These are phyloP conservation scores for Ustilago shanxiensis DNA, from an alignment of 1,284 basidiomycete genomes.

Conservation along the genomic window DNA sequence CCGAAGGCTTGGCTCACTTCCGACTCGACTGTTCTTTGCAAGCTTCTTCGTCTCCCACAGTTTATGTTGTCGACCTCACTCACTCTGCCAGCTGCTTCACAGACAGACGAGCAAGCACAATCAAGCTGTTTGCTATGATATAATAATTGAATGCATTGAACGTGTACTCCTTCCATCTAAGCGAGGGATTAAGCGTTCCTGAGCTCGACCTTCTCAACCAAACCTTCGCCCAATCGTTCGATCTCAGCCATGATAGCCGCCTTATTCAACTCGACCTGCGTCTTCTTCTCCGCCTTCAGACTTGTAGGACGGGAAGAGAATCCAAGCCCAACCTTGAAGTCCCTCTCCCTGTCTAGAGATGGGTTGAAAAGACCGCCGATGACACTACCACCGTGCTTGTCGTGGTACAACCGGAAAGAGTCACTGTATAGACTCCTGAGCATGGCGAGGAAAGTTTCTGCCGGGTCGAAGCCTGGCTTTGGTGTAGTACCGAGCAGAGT, in stretches of 20 bases:
- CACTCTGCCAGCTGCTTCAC: neutral
- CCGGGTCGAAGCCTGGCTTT: constrained; percentile 79
- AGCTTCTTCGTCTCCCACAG: neutral
- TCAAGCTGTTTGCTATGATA: no score
- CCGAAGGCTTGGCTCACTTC: no score
- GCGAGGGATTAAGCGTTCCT: constrained; percentile 12
- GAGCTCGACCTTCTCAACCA: constrained; percentile 72
- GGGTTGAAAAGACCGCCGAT: constrained; percentile 92
- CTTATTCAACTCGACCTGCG: constrained; percentile 77
- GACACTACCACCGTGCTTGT: constrained; percentile 80
- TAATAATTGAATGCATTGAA: neutral
- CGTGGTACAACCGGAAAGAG: constrained; percentile 86
- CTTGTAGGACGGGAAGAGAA: constrained; percentile 74
- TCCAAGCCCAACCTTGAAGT: constrained; percentile 85
- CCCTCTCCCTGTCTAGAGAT: constrained; percentile 71
- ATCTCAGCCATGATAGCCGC: constrained; percentile 81
- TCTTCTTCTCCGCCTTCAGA: constrained; percentile 35
- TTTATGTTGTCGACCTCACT: neutral
- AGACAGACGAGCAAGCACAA: no score
- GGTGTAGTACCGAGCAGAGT: constrained; percentile 57
- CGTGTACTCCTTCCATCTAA: neutral
- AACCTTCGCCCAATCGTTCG: constrained; percentile 80
- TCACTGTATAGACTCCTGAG: constrained; percentile 80
- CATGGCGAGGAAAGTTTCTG: constrained; percentile 76
- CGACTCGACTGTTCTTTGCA: neutral